Base-by-base conservation (phyloP, 139 green algal genomes). In the Chlamydomonas eustigma region DNA sequence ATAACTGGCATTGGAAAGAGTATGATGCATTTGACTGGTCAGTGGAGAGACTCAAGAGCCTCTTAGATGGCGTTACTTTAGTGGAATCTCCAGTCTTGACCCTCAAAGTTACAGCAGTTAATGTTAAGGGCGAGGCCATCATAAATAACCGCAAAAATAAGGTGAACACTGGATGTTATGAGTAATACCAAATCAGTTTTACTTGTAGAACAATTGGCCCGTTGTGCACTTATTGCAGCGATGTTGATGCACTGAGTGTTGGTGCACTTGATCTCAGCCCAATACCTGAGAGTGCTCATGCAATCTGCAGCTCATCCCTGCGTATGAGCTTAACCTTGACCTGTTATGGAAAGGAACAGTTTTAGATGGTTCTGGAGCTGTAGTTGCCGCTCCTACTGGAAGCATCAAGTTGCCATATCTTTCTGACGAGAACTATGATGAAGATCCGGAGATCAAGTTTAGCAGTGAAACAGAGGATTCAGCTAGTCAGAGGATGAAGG, bases 141-240 rank as follows among this genome's bases (percentile, higher is more conserved):
- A 83, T 97, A n/a, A 95, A 97, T 82, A 91, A 90, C 50, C 84
- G 93, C 12, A 97, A 97, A 74, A 84, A 87, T 33, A 97, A 58
- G 44, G 44, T 58, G n/a, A n/a, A n/a, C n/a, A n/a, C n/a, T n/a
- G n/a, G n/a, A n/a, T n/a, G n/a, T n/a, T n/a, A n/a, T n/a, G n/a
- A n/a, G n/a, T n/a, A n/a, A n/a, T n/a, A n/a, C n/a, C n/a, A n/a
- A n/a, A n/a, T n/a, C n/a, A n/a, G n/a, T n/a, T n/a, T n/a, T n/a
- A n/a, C n/a, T n/a, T n/a, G n/a, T n/a, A n/a, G n/a, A n/a, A n/a
- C n/a, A n/a, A n/a, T n/a, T n/a, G n/a, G n/a, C n/a, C n/a, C n/a
- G n/a, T n/a, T n/a, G n/a, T n/a, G n/a, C n/a, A n/a, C n/a, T n/a
- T n/a, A n/a, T n/a, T n/a, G n/a, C n/a, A n/a, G n/a, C n/a, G n/a